phyloP scores from a whole-genome alignment of 257 asterid genomes.

The Scutellaria barbata region DNA sequence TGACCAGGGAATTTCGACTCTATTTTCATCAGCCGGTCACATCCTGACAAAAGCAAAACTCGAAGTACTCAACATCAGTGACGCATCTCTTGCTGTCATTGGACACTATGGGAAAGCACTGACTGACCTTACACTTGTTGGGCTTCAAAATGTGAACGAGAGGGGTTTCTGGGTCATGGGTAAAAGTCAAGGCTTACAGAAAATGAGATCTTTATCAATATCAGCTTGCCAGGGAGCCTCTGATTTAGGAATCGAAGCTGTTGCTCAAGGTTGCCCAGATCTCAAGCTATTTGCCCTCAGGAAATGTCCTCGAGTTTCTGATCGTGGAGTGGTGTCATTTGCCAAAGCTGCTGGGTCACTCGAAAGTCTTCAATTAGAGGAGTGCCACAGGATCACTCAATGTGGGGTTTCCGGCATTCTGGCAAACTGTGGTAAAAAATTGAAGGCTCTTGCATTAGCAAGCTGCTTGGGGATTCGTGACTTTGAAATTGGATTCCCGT shows the following conservation, averaged over 20 bases:
- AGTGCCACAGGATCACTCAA: conserved; percentile 78
- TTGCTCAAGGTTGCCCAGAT: conserved; percentile 67
- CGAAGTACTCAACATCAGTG: conserved; percentile 62
- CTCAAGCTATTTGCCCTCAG: conserved; percentile 52
- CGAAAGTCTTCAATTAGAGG: conserved; percentile 68
- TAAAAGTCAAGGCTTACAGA: conserved; percentile 67
- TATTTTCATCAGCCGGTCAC: conserved; percentile 67
- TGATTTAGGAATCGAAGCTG: conserved; percentile 65
- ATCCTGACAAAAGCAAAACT: conserved; percentile 59
- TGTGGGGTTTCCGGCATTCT: conserved; percentile 64
- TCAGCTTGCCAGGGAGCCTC: conserved; percentile 69
- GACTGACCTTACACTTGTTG: conserved; percentile 55
- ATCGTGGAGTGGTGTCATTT: conserved; percentile 66
- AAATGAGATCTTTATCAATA: conserved; percentile 60
- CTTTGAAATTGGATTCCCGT: conserved; percentile 39
- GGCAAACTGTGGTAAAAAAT: conserved; percentile 50
- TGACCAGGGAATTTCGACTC: conserved; percentile 71
- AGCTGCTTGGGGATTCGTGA: conserved; percentile 75
- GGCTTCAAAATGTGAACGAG: conserved; percentile 74
- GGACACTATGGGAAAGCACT: conserved; percentile 72
- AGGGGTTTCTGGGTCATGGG: conserved; percentile 97
- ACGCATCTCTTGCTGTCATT: conserved; percentile 79
- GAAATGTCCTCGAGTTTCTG: conserved; percentile 63
- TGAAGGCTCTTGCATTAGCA: conserved; percentile 62
- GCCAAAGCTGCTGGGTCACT: conserved; percentile 56